phyloP scores from a whole-genome alignment of 345 rosid genomes.

The Noccaea bulbosa region DNA sequence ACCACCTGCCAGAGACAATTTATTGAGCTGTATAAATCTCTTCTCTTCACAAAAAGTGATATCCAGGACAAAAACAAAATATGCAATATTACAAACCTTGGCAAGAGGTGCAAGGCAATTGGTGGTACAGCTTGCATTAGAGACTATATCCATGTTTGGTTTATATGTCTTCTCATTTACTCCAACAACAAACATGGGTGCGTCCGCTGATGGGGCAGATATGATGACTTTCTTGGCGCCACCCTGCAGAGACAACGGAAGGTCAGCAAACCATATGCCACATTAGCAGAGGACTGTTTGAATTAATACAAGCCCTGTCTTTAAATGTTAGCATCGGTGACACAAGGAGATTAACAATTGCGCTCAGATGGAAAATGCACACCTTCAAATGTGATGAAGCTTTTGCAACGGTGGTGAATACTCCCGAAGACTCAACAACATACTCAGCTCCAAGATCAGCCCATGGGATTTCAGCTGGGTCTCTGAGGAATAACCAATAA shows the following conservation, averaged over 20 bases:
- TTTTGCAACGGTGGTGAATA: slow-evolving; percentile 79
- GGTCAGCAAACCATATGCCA: slow-evolving; percentile 5
- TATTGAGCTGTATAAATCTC: slow-evolving; percentile 4
- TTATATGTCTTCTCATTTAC: slow-evolving; percentile 84
- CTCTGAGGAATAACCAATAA: slow-evolving; percentile 51
- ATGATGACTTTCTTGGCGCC: slow-evolving; percentile 93
- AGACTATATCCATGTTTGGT: slow-evolving; percentile 85
- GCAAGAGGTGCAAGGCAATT: slow-evolving; percentile 99
- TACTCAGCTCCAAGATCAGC: slow-evolving; percentile 87
- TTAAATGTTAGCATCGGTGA: slow-evolving; percentile 4
- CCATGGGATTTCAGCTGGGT: slow-evolving; percentile 96
- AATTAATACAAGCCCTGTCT: neutral
- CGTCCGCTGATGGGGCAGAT: slow-evolving; percentile 97
- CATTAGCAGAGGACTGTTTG: neutral
- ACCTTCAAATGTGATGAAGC: slow-evolving; percentile 89
- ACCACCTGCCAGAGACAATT: slow-evolving; percentile 62
- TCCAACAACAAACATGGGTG: slow-evolving; percentile 98
- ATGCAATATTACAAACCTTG: slow-evolving; percentile 58
- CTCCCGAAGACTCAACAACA: slow-evolving; percentile 93
- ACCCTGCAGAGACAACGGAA: slow-evolving; percentile 55
- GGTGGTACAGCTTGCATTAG: slow-evolving; percentile 98
- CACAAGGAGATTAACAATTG: slow-evolving; percentile 13
- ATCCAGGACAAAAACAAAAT: neutral
- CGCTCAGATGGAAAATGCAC: slow-evolving; percentile 23
- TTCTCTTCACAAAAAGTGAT: slow-evolving; percentile 5